Conservation (phyloP, 202 grass and related monocot species). For the Setaria viridis region DNA sequence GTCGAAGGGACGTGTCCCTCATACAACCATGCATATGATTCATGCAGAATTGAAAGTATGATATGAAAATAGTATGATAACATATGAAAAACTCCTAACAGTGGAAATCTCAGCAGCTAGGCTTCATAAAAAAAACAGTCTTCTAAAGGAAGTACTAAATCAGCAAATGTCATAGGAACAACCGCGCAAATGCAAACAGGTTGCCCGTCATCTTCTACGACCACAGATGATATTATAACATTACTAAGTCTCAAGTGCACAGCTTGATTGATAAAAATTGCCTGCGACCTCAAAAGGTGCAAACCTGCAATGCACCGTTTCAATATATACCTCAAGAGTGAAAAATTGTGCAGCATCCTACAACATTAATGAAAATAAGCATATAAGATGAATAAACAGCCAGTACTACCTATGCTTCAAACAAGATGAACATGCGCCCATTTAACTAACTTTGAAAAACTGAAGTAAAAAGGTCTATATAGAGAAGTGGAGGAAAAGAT, state of each 20-base stretch:
- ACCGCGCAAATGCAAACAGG: neutral
- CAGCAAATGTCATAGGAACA: neutral
- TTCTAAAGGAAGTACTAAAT: slow-evolving; percentile 33
- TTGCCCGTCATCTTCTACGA: neutral
- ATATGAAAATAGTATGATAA: neutral
- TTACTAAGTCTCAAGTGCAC: neutral
- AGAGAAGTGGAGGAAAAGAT: neutral
- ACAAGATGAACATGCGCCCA: neutral
- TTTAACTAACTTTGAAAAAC: slow-evolving; percentile 7
- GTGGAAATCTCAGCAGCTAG: slow-evolving; percentile 11
- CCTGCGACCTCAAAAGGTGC: neutral
- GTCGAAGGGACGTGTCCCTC: neutral
- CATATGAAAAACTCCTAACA: neutral
- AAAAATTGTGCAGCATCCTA: neutral
- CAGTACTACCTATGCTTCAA: neutral
- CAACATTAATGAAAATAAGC: neutral
- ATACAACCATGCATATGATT: slow-evolving; percentile 4
- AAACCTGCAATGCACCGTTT: neutral
- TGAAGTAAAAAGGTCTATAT: neutral
- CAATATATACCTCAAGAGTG: neutral
- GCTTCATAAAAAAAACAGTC: slow-evolving; percentile 8
- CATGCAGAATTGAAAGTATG: slow-evolving; percentile 15
- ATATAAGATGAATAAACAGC: neutral
- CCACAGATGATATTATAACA: neutral
- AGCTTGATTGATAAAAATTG: neutral